Evolutionary conservation across 768 basidiomycete species (phyloP).

Genomic region (Lepiota venenata): DNA sequence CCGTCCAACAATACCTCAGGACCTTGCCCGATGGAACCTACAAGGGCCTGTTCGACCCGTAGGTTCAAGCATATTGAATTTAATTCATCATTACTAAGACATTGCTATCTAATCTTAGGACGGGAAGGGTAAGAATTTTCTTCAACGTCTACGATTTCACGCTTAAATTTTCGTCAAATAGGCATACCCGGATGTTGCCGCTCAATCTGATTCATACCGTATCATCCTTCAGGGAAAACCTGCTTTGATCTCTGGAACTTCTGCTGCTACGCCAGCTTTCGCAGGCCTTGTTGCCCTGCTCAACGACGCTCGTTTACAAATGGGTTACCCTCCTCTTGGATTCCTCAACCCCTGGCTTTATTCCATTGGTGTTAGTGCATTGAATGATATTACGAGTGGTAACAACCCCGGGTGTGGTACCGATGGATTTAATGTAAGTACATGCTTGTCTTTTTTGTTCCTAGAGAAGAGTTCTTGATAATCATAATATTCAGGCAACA

Average conservation of each 20-base stretch:
- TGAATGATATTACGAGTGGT: constrained; percentile 58
- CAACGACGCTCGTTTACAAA: constrained; percentile 52
- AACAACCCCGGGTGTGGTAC: constrained; percentile 57
- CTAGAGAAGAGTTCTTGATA: neutral
- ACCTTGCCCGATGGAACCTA: constrained; percentile 16
- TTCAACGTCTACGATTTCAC: neutral
- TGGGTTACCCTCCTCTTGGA: constrained; percentile 44
- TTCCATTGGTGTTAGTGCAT: constrained; percentile 28
- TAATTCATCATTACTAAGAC: neutral
- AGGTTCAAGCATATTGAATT: constrained; percentile 17
- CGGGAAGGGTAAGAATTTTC: constrained; percentile 42
- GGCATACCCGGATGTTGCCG: constrained; percentile 66
- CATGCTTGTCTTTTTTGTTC: too few species aligned
- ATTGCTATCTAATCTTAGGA: constrained; percentile 22
- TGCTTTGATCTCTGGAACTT: constrained; percentile 51
- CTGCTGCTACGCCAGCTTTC: constrained; percentile 58
- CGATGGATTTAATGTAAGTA: constrained; percentile 36
- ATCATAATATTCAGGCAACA: constrained; percentile 32
- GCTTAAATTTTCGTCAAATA: constrained; percentile 13
- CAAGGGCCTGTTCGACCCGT: constrained; percentile 38
- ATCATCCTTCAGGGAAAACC: constrained; percentile 39
- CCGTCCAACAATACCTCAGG: constrained; percentile 13
- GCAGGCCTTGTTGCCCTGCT: constrained; percentile 58
- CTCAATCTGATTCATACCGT: constrained; percentile 46
- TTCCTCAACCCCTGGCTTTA: constrained; percentile 68